A percentile compares a stretch with the other conserved stretches of the same genome.
Conservation (phyloP, 805 yeast genomes). For the Candida suzukii region DNA sequence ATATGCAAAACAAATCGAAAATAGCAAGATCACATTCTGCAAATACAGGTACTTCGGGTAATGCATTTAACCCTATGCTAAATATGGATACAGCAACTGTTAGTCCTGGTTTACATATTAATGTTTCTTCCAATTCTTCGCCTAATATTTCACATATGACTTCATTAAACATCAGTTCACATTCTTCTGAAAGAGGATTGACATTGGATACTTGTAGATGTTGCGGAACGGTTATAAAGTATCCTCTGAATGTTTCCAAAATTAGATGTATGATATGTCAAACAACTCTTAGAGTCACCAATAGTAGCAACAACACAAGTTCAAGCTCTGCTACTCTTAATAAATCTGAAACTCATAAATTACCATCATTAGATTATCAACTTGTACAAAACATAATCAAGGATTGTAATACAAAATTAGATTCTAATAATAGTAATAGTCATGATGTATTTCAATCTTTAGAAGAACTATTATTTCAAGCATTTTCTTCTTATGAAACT, state of each 20-base stretch:
- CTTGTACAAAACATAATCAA: conserved; percentile 23
- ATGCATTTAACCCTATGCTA: not conserved
- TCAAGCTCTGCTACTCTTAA: conserved; percentile 19
- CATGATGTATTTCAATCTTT: conserved; percentile 38
- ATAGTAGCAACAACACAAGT: not conserved
- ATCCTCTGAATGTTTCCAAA: conserved; percentile 27
- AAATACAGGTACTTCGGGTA: not conserved
- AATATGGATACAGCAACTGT: too few species aligned
- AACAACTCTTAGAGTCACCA: conserved; percentile 24
- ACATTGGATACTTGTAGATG: conserved; percentile 32
- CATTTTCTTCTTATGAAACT: conserved; percentile 40
- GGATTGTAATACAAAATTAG: conserved; percentile 22
- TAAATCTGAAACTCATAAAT: not conserved
- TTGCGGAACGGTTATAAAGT: conserved; percentile 37
- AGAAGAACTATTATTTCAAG: conserved; percentile 34
- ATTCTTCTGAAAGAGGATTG: not conserved
- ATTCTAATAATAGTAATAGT: not conserved
- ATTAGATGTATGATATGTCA: conserved; percentile 60
- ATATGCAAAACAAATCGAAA: not conserved
- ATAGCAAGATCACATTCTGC: not conserved
- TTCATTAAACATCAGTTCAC: not conserved
- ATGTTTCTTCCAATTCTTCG: not conserved
- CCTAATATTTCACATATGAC: not conserved
- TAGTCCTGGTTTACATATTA: too few species aligned
- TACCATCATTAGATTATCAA: not conserved